Evolutionary conservation across 176 grass and related monocot species (phyloP), one percentile per base, ranked within the genome.

Genomic region (Bothriochloa decipiens): DNA sequence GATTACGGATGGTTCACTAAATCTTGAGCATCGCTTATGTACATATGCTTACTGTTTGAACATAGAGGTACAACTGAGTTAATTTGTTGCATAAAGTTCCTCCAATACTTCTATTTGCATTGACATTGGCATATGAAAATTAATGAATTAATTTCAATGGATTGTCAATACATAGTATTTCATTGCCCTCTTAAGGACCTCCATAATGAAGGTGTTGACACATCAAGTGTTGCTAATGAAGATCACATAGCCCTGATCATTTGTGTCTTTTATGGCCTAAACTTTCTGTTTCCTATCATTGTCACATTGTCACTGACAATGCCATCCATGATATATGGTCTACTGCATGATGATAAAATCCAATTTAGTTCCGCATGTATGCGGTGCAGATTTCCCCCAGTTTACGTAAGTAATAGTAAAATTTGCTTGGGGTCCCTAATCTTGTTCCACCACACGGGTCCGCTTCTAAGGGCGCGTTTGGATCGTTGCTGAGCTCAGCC

Each of bases 201-300:
- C 20, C 69, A 66, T 86, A 23, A 66, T 3, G 6, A 15, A 39
- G n/a, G n/a, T 57, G 29, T 65, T 52, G 12, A 50, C 65, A 45
- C 9, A 2, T 37, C 26, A 87, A n/a, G 45, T 87, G 7, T 62
- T 82, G 64, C 36, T 8, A 10, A 60, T 82, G 63, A 87, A 76
- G 37, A 64, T 70, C 26, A 77, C 74, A 53, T 60, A 32, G 7
- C 58, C 72, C 16, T 46, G 28, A 87, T 82, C 86, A 16, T 70
- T 60, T 67, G 82, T 82, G 7, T 18, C 41, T 70, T 82, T 17
- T 16, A 68, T 87, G 72, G 18, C 37, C 39, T 15, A 66, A 43
- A 43, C 12, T 85, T 13, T 78, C 58, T 74, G 18, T 85, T 68
- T 58, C 28, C 35, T 60, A 78, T 58, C 65, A 85, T 55, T 70